Percentiles rank a stretch among this genome's conserved stretches.
Evolutionary conservation across 352 stramenopile genomes (phyloP).

Genomic region (Pythium utonaiense): DNA sequence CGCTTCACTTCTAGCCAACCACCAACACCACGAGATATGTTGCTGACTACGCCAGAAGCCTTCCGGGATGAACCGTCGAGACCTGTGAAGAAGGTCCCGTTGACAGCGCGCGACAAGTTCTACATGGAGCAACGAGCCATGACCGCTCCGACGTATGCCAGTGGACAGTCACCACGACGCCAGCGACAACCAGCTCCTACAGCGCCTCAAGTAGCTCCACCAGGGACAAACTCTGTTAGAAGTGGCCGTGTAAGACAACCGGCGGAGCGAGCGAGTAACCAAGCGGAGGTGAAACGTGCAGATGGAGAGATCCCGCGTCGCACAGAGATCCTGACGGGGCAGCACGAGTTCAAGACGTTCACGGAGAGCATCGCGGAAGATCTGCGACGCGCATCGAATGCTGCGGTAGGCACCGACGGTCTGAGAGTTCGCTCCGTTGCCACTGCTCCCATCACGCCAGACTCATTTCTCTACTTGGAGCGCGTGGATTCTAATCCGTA

Average conservation of each 20-base stretch:
- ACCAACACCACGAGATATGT: background rate
- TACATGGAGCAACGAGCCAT: conserved; percentile 51
- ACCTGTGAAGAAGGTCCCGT: conserved; percentile 31
- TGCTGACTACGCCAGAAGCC: conserved; percentile 24
- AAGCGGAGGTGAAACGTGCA: background rate
- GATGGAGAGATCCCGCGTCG: conserved; percentile 13
- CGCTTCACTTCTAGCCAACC: background rate
- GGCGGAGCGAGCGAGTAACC: background rate
- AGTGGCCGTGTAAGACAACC: background rate
- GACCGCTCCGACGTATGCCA: conserved; percentile 29
- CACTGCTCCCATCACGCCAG: conserved; percentile 27
- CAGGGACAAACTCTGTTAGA: background rate
- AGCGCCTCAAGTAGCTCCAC: background rate
- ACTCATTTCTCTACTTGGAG: conserved; percentile 77
- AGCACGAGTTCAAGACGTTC: conserved; percentile 52
- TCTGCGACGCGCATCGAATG: conserved; percentile 19
- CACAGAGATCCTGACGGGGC: conserved; percentile 43
- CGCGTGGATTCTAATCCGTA: conserved; percentile 76
- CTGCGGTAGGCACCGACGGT: background rate
- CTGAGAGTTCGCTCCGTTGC: background rate
- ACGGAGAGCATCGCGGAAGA: conserved; percentile 52
- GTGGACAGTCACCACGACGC: conserved; percentile 4
- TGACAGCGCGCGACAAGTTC: conserved; percentile 58
- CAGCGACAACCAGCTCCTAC: background rate
- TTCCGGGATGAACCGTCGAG: background rate